A percentile compares a stretch with the other conserved stretches of the same genome.
These are phyloP conservation scores for Epichloe hybrida DNA, from an alignment of 2,329 filamentous ascomycete genomes.

Conservation along the genomic window DNA sequence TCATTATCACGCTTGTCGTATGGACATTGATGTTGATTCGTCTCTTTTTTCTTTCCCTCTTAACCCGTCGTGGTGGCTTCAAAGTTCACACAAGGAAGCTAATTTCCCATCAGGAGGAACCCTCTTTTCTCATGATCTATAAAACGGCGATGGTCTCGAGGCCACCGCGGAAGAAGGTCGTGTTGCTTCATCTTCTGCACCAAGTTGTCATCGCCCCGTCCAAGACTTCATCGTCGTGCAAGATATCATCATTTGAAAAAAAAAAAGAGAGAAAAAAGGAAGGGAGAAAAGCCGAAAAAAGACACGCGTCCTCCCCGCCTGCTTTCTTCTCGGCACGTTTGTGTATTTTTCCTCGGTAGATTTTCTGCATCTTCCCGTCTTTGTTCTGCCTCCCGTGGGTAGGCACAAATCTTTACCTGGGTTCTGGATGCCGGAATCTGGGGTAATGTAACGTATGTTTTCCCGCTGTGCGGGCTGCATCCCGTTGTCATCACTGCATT, in stretches of 20 bases:
- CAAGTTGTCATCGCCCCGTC: background rate
- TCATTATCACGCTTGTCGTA: too few species aligned
- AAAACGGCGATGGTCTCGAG: background rate
- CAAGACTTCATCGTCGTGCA: background rate
- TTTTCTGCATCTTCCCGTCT: constrained; percentile 1
- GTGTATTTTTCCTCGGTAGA: background rate
- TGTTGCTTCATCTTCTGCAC: background rate
- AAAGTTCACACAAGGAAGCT: too few species aligned
- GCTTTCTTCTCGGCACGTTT: background rate
- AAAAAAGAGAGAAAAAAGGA: too few species aligned
- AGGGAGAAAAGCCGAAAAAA: too few species aligned
- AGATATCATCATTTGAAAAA: too few species aligned
- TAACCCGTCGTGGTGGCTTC: too few species aligned
- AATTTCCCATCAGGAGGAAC: too few species aligned
- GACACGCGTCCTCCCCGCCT: background rate
- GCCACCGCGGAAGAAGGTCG: background rate
- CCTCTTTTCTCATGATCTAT: background rate
- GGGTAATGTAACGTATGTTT: constrained; percentile 1
- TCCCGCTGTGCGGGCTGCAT: constrained; percentile 1
- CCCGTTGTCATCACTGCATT: background rate
- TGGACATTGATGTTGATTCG: too few species aligned
- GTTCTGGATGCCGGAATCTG: background rate
- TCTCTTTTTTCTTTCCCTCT: too few species aligned
- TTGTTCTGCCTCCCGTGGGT: background rate
- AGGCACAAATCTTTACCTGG: background rate